A percentile compares a stretch with the other conserved stretches of the same genome.
Evolutionary conservation across 1,284 basidiomycete genomes (phyloP).

Genomic region (Neolentinus lepideus): DNA sequence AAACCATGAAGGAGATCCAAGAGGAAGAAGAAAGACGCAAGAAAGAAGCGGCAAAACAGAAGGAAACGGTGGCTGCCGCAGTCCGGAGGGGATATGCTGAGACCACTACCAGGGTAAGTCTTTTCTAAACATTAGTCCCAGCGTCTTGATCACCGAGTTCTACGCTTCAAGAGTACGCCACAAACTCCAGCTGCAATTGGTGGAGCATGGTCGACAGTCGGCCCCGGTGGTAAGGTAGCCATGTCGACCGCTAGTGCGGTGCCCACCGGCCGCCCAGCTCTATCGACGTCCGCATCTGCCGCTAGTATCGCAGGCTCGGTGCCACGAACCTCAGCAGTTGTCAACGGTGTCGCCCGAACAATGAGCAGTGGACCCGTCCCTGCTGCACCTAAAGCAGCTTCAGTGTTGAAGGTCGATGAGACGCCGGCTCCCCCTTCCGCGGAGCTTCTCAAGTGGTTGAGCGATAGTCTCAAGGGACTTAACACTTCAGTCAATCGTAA

Average conservation of each 20-base stretch:
- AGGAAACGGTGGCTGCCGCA: constrained; percentile 40
- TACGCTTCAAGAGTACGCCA: constrained; percentile 16
- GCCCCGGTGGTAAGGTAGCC: constrained; percentile 64
- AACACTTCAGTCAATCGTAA: constrained; percentile 76
- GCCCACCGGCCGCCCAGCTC: constrained; percentile 19
- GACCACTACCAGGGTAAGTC: constrained; percentile 62
- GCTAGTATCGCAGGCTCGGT: constrained; percentile 7
- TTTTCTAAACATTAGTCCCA: constrained; percentile 3
- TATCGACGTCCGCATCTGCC: constrained; percentile 18
- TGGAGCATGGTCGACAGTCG: constrained; percentile 83
- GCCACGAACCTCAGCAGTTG: background rate
- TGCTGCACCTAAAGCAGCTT: constrained; percentile 26
- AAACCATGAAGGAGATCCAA: constrained; percentile 98
- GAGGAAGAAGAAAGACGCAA: constrained; percentile 92
- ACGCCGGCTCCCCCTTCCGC: constrained; percentile 61
- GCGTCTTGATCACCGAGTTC: background rate
- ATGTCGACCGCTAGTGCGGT: constrained; percentile 16
- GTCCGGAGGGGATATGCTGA: constrained; percentile 76
- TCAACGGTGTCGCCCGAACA: background rate
- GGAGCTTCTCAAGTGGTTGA: constrained; percentile 92
- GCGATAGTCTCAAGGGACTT: constrained; percentile 82
- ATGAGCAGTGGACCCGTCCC: constrained; percentile 5
- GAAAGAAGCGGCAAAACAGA: constrained; percentile 58
- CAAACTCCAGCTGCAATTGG: constrained; percentile 26
- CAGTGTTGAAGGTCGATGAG: constrained; percentile 48